These are phyloP conservation scores for Hortaea sp. DNA, from an alignment of 2,329 filamentous ascomycete species.

Conservation along the genomic window DNA sequence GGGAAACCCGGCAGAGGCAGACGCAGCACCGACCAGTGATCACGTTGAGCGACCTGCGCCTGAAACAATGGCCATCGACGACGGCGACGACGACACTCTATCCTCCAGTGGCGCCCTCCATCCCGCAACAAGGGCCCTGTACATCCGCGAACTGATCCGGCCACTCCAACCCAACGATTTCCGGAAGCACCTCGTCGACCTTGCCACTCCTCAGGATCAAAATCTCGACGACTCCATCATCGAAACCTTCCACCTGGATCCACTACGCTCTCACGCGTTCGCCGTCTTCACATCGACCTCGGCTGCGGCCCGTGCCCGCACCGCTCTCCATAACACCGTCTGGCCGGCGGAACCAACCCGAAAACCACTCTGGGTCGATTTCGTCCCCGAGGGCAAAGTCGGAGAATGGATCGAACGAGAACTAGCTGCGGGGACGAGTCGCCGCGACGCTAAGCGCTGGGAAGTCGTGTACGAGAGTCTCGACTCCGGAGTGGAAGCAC, in stretches of 20 bases:
- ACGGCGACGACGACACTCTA: background rate
- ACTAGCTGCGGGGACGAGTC: conserved; percentile 38
- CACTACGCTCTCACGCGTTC: conserved; percentile 80
- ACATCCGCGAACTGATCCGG: conserved; percentile 84
- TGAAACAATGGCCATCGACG: background rate
- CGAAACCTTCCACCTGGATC: conserved; percentile 61
- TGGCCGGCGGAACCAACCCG: conserved; percentile 84
- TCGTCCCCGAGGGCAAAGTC: conserved; percentile 67
- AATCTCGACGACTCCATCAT: conserved; percentile 33
- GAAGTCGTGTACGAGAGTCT: conserved; percentile 55
- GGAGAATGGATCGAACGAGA: conserved; percentile 64
- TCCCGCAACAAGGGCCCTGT: conserved; percentile 55
- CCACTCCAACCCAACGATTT: conserved; percentile 63
- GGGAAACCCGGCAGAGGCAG: background rate
- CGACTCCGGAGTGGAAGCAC: conserved; percentile 37
- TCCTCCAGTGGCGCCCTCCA: conserved; percentile 28
- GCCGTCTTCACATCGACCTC: conserved; percentile 58
- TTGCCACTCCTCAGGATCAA: conserved; percentile 48
- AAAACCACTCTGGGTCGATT: conserved; percentile 81
- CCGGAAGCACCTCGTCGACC: conserved; percentile 55
- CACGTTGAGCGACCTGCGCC: background rate
- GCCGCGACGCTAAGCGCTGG: conserved; percentile 46
- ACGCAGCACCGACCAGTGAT: conserved; percentile 1
- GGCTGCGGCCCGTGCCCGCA: conserved; percentile 67
- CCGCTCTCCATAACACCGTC: conserved; percentile 62